Evolutionary conservation across 176 grass and related monocot species (phyloP).

Genomic region (Aegilops sharonensis): DNA sequence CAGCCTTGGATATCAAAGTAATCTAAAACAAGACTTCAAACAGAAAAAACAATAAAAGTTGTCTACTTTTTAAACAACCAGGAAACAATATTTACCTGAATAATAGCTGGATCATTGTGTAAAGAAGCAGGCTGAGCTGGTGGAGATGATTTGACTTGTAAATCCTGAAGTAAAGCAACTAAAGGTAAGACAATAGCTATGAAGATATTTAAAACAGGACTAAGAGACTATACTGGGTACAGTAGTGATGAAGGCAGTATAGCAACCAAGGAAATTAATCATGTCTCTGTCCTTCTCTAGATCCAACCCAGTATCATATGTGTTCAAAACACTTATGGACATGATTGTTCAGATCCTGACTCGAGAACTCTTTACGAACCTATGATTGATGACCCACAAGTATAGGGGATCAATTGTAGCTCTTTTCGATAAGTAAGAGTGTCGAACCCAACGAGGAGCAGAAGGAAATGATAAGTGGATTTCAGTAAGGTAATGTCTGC

Average conservation of each 20-base stretch:
- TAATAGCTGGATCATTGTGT: constrained; percentile 87
- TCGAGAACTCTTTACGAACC: not conserved
- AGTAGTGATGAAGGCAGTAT: constrained; percentile 5
- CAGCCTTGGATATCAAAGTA: not conserved
- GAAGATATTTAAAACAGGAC: not conserved
- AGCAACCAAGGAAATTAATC: not conserved
- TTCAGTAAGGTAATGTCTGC: too few species aligned
- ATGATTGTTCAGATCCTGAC: constrained; percentile 10
- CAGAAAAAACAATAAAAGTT: constrained; percentile 13
- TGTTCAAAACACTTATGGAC: not conserved
- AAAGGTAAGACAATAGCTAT: constrained; percentile 5
- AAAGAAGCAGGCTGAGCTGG: constrained; percentile 54
- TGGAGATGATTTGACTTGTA: constrained; percentile 91
- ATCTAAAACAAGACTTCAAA: not conserved
- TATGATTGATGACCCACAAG: not conserved
- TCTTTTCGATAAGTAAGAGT: too few species aligned
- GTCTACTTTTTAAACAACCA: constrained; percentile 1
- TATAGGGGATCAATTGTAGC: too few species aligned
- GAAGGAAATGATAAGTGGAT: too few species aligned
- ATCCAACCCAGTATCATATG: not conserved
- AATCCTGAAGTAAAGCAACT: constrained; percentile 61
- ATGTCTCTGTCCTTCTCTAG: not conserved
- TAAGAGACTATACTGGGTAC: not conserved
- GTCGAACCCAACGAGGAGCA: too few species aligned
- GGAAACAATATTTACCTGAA: constrained; percentile 49